Evolutionary conservation across 169 alveolate species (phyloP).

Genomic region (Sarcocystis neurona): DNA sequence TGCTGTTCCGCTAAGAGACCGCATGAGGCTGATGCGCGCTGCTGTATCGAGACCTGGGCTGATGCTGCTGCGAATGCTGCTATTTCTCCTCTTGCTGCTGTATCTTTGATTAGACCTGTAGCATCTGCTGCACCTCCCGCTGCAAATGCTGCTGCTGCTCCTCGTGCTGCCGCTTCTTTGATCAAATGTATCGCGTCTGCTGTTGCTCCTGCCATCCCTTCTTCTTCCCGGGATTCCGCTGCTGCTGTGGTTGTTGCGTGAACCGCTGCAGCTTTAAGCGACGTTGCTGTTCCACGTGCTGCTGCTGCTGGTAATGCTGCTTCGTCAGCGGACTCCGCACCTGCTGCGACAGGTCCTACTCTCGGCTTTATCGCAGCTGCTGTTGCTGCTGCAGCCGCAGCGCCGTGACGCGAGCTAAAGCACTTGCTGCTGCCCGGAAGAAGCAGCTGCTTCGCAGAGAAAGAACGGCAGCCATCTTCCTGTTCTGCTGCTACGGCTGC

Average conservation of each 20-base stretch:
- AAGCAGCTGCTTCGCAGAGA: too few relatives aligned
- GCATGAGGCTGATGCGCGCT: too few relatives aligned
- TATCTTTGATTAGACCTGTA: too few relatives aligned
- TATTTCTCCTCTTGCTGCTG: too few relatives aligned
- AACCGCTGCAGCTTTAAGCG: background rate
- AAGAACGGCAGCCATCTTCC: too few relatives aligned
- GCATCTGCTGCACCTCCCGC: too few relatives aligned
- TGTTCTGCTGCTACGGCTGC: too few relatives aligned
- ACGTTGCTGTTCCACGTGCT: background rate
- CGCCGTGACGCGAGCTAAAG: background rate
- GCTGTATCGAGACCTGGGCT: too few relatives aligned
- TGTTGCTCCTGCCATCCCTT: background rate
- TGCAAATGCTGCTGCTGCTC: background rate
- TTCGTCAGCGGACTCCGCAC: background rate
- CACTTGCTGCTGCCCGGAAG: too few relatives aligned
- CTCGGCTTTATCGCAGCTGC: background rate
- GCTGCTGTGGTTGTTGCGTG: background rate
- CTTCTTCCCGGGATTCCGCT: background rate
- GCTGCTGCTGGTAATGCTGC: background rate
- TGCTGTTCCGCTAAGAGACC: too few relatives aligned
- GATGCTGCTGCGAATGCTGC: too few relatives aligned
- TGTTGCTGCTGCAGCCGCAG: background rate
- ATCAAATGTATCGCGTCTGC: background rate
- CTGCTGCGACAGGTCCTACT: background rate
- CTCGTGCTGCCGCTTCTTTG: background rate